These are phyloP conservation scores for Phanerochaete carnosa DNA, from an alignment of 768 basidiomycete species.

Conservation along the genomic window DNA sequence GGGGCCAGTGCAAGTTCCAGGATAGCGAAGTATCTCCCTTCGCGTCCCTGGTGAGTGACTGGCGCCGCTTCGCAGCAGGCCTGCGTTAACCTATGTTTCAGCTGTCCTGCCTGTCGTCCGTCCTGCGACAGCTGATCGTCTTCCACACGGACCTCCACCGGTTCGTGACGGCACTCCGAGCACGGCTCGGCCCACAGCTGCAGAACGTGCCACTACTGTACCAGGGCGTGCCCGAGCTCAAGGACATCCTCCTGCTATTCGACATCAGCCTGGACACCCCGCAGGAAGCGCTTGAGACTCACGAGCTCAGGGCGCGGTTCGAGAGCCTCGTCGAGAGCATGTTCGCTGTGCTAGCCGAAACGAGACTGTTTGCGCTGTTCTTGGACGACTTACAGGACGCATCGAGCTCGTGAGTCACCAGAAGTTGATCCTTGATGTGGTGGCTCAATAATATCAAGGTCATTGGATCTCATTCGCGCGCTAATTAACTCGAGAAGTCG, in stretches of 20 bases:
- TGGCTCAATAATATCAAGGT: conserved; percentile 33
- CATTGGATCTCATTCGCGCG: conserved; percentile 62
- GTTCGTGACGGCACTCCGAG: conserved; percentile 56
- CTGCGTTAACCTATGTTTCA: conserved; percentile 19
- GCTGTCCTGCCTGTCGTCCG: conserved; percentile 67
- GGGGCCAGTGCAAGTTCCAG: conserved; percentile 77
- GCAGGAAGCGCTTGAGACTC: conserved; percentile 51
- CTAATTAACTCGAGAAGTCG: conserved; percentile 62
- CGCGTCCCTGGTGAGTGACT: conserved; percentile 49
- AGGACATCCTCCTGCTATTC: conserved; percentile 56
- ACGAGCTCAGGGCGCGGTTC: conserved; percentile 65
- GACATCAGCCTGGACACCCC: conserved; percentile 49
- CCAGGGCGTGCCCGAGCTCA: conserved; percentile 67
- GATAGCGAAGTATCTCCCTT: conserved; percentile 65
- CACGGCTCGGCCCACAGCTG: conserved; percentile 65
- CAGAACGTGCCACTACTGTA: conserved; percentile 68
- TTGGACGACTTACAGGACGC: conserved; percentile 76
- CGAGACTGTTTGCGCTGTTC: conserved; percentile 66
- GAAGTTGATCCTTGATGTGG: conserved; percentile 1
- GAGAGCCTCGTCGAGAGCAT: conserved; percentile 70
- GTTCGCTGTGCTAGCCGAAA: conserved; percentile 66
- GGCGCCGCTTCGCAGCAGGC: neutral
- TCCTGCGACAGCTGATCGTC: conserved; percentile 71
- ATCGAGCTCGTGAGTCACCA: conserved; percentile 52
- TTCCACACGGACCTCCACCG: conserved; percentile 68